phyloP scores from a whole-genome alignment of 495 filamentous ascomycete species.

The Talaromyces thailandensis region DNA sequence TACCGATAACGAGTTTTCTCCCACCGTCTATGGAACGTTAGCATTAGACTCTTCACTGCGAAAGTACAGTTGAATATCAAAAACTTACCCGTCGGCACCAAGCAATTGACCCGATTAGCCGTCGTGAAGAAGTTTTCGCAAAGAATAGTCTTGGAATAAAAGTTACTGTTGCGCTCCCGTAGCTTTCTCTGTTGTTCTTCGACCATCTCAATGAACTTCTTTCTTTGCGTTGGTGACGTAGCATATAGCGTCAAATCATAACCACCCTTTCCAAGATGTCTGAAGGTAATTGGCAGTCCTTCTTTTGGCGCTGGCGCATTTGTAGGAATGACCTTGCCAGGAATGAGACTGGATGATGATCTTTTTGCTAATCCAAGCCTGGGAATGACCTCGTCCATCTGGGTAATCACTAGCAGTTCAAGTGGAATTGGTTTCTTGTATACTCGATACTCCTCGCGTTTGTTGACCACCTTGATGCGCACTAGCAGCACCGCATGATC shows the following conservation, averaged over 20 bases:
- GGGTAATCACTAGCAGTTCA: constrained; percentile 84
- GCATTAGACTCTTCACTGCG: constrained; percentile 7
- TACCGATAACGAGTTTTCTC: constrained; percentile 86
- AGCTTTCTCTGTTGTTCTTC: constrained; percentile 82
- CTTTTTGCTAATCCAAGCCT: constrained; percentile 71
- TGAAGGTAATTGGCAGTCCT: constrained; percentile 94
- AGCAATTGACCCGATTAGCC: constrained; percentile 80
- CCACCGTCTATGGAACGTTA: constrained; percentile 66
- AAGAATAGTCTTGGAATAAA: constrained; percentile 83
- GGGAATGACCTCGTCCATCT: constrained; percentile 93
- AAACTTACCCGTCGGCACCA: constrained; percentile 76
- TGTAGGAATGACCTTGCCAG: constrained; percentile 52
- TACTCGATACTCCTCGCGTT: constrained; percentile 87
- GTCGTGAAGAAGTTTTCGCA: constrained; percentile 77
- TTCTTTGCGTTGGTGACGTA: constrained; percentile 63
- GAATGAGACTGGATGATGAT: constrained; percentile 79
- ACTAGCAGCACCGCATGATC: constrained; percentile 92
- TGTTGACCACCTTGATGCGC: constrained; percentile 80
- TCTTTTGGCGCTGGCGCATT: constrained; percentile 52
- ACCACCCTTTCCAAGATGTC: constrained; percentile 91
- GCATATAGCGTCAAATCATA: constrained; percentile 92
- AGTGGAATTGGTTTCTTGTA: constrained; percentile 94
- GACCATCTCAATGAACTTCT: constrained; percentile 95
- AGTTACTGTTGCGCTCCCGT: constrained; percentile 71
- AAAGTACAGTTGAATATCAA: neutral